Evolutionary conservation across 1,284 basidiomycete species (phyloP), one percentile per base, ranked within the genome.

Genomic region (Papiliotrema laurentii): DNA sequence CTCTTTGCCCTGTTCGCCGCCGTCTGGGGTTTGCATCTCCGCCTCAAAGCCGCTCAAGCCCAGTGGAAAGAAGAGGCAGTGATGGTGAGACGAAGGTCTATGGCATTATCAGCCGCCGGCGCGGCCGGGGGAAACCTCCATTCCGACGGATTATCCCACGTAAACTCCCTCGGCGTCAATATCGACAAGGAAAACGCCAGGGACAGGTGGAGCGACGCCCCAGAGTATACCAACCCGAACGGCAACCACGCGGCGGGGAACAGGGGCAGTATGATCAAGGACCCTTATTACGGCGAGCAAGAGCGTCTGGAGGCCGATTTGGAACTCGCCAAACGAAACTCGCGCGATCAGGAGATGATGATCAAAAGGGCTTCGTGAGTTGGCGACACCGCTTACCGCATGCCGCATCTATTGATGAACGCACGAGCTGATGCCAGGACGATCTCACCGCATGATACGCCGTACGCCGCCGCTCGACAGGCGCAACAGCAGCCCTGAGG

Each of bases 41-140:
- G 69, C 4, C 54, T 72, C n/a, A 27, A 40, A 18, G 41, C 49
- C n/a, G 63, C 68, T 16, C 58, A 66, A 39, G 16, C 40, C 4
- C 56, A 63, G 10, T 72, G 69, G 69, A 60, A 61, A 43, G 63
- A 68, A 47, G 62, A 63, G 43, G 66, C 64, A 5, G 51, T 66
- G 22, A 68, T 68, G 65, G 62, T 66, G 37, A 53, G 63, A 27
- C 53, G 63, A 11, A 47, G 65, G 38, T 64, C 62, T 2, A 63
- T 68, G 60, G 60, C 61, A 9, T 40, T 66, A 9, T 51, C 52
- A n/a, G 50, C 51, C 24, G 55, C 51, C 5, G 54, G 36, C 21
- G 53, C 43, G 33, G 39, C 34, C 28, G 50, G 45, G 18, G 51
- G 42, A 21, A 49, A 49, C 37, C n/a, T n/a, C n/a, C n/a, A n/a